A percentile compares a stretch with the other conserved stretches of the same genome.
These are phyloP conservation scores for Emergomyces pasteurianus DNA, from an alignment of 2,329 filamentous ascomycete species.

Conservation along the genomic window DNA sequence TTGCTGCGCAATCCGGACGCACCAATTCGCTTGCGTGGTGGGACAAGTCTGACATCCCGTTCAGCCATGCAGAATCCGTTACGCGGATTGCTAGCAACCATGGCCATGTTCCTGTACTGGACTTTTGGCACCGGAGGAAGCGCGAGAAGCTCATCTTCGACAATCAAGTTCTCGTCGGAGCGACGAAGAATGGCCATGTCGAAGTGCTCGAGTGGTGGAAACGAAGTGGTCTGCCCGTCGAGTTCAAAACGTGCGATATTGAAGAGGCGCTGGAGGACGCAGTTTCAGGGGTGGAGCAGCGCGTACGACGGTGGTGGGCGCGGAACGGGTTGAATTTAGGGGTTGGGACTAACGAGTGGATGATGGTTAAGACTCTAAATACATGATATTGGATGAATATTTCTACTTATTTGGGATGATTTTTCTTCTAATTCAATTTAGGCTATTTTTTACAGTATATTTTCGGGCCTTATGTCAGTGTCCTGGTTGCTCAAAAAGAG, in stretches of 20 bases:
- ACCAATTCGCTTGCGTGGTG: conserved; percentile 74
- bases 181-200: conserved; percentile 77
- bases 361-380: conserved; percentile 60
- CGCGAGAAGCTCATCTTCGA: conserved; percentile 72
- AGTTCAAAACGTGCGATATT: conserved; percentile 91
- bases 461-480: too few relatives aligned
- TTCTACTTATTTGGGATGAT: background rate
- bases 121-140: conserved; percentile 66
- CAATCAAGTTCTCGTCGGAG: conserved; percentile 69
- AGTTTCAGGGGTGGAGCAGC: conserved; percentile 56
- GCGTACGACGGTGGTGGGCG: conserved; percentile 78
- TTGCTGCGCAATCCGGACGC: conserved; percentile 72
- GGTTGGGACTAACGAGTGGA: conserved; percentile 77
- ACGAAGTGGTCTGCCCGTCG: conserved; percentile 56
- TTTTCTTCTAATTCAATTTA: background rate
- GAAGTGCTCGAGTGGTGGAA: conserved; percentile 90
- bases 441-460: background rate
- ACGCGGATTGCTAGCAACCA: conserved; percentile 74
- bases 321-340: conserved; percentile 70
- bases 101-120: conserved; percentile 71
- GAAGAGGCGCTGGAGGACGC: conserved; percentile 90
- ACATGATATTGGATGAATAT: background rate
- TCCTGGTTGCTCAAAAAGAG: too few relatives aligned
- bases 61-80: conserved; percentile 68
- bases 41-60: conserved; percentile 68